Base-by-base conservation (phyloP, 805 yeast species). In the Isabelozyma pseudorhagii region DNA sequence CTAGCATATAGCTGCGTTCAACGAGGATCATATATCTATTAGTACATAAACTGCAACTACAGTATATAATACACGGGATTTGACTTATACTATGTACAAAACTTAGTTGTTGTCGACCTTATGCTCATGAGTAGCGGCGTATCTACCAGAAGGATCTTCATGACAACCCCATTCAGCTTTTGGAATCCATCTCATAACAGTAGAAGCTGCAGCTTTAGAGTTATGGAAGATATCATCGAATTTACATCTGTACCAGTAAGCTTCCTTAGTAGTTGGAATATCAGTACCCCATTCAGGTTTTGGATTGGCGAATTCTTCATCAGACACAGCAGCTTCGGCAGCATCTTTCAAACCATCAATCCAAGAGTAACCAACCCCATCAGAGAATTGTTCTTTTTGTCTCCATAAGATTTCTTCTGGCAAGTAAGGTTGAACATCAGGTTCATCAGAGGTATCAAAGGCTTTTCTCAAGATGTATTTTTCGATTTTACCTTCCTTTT, bases 121-220 rank as follows among this genome's bases (percentile, higher is more conserved):
- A 56, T 70, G 67, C 51, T 88, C 92, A 71, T 94, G 99, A 61
- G 87, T 83, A 77, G 88, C 83, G 59, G 96, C 97, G 67, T 79
- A 93, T 78, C 99, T 89, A 58, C 99, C 99, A 49, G 97, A 88
- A 48, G 99, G 99, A 74, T 94, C 99, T 63, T 86, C 97, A 65
- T 92, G 91, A 77, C 99, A 94, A 59, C 99, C 99, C 99, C 99
- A 94, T 72, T 94, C 99, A 55, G 98, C 98, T 81, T 94, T 94
- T 69, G 99, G 99, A 73, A 94, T 75, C 99, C 99, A 94, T 81
- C 99, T 87, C 97, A 89, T 91, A 52, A 94, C 99, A 15, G 99
- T 94, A 40, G 84, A 76, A 51, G 97, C 97, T 56, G 96, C 99
- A 57, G 97, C 94, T 72, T 84, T 79, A 62, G 85, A 84, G 53